phyloP scores from a whole-genome alignment of 371 early-diverging fungal species.

The Aphelidium insulamus region DNA sequence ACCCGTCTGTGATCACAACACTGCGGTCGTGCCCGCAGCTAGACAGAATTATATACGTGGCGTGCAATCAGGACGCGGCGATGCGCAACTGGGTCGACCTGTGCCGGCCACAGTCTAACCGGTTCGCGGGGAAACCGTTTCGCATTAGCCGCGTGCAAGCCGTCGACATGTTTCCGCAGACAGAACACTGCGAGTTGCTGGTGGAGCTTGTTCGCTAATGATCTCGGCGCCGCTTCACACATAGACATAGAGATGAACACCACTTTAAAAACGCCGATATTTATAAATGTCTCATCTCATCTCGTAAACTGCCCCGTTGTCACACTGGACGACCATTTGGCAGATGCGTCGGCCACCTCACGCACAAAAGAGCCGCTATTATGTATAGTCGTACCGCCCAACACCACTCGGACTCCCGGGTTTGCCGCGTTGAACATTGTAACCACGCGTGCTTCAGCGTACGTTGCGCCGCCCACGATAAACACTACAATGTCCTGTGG shows the following conservation, averaged over 20 bases:
- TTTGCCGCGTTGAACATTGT: slow-evolving; percentile 45
- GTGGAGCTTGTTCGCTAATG: slow-evolving; percentile 43
- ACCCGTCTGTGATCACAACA: slow-evolving; percentile 33
- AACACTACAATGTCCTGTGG: slow-evolving; percentile 86
- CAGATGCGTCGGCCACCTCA: no score
- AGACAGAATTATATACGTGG: slow-evolving; percentile 38
- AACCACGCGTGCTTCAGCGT: slow-evolving; percentile 70
- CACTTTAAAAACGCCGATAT: no score
- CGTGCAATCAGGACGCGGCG: slow-evolving; percentile 43
- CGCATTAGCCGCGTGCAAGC: slow-evolving; percentile 28
- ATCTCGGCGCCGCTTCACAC: no score
- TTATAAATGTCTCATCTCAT: no score
- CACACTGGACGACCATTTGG: no score
- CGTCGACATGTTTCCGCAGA: slow-evolving; percentile 63
- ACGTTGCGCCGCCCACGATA: slow-evolving; percentile 78
- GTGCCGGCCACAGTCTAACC: slow-evolving; percentile 35
- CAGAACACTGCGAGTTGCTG: slow-evolving; percentile 44
- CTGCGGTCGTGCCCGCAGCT: slow-evolving; percentile 30
- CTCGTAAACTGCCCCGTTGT: no score
- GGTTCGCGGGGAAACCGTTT: slow-evolving; percentile 32
- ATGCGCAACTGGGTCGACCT: slow-evolving; percentile 34
- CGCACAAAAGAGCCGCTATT: no score
- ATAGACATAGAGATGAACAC: no score
- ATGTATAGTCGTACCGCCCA: slow-evolving; percentile 74
- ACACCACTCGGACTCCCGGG: slow-evolving; percentile 51